A percentile compares a stretch with the other conserved stretches of the same genome.
These are phyloP conservation scores for Clavispora phyllophila DNA, from an alignment of 805 yeast genomes.

Conservation along the genomic window DNA sequence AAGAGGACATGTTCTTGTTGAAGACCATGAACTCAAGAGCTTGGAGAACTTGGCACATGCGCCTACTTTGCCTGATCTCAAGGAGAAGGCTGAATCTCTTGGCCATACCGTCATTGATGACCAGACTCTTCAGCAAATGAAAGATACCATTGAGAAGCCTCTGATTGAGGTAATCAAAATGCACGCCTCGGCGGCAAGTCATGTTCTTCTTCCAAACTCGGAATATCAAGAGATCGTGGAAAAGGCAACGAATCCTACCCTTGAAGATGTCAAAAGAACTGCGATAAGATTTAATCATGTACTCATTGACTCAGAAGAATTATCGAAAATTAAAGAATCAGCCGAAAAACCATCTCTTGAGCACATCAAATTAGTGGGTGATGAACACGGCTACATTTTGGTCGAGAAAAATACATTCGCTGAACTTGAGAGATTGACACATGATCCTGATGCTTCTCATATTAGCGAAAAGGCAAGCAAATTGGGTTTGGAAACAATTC, in stretches of 20 bases:
- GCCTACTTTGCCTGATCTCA: constrained; percentile 12
- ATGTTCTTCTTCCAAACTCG: constrained; percentile 3
- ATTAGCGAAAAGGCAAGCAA: constrained; percentile 8
- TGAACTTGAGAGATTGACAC: constrained; percentile 4
- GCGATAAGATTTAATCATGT: constrained; percentile 6
- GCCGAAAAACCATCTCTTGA: constrained; percentile 5
- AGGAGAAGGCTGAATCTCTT: constrained; percentile 9
- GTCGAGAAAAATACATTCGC: constrained; percentile 5
- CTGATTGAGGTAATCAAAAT: constrained; percentile 2
- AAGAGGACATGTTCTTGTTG: constrained; percentile 2
- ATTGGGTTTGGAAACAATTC: not conserved
- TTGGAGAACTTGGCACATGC: constrained; percentile 12
- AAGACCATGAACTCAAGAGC: not conserved
- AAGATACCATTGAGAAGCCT: constrained; percentile 13
- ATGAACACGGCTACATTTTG: not conserved
- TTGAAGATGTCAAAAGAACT: constrained; percentile 5
- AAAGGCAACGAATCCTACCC: constrained; percentile 12
- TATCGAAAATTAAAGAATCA: constrained; percentile 1
- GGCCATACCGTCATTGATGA: constrained; percentile 8
- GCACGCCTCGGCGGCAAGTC: constrained; percentile 10
- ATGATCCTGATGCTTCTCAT: constrained; percentile 8
- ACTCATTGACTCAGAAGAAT: constrained; percentile 3
- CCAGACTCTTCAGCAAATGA: constrained; percentile 3
- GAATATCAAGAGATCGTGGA: constrained; percentile 3
- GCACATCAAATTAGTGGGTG: constrained; percentile 1